Percentiles rank a stretch among this genome's conserved stretches.
Conservation (phyloP, 139 green algal genomes). For the Desmodesmus armatus region DNA sequence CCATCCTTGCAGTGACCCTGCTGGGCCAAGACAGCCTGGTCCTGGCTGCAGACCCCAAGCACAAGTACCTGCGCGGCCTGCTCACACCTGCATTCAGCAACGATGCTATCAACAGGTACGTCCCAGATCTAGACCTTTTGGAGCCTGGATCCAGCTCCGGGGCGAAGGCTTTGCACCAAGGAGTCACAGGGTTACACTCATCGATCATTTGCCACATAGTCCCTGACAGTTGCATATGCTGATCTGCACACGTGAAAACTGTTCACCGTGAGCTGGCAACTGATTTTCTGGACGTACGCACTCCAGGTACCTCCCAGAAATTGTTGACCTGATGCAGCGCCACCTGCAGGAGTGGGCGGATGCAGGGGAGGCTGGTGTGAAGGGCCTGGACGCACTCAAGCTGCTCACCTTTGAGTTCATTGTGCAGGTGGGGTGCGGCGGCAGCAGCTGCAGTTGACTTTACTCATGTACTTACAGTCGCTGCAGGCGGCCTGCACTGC, state of each 20-base stretch:
- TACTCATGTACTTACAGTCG: neutral
- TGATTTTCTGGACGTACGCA: too few species aligned
- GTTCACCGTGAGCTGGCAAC: too few species aligned
- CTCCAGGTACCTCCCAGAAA: too few species aligned
- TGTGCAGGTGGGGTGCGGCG: neutral
- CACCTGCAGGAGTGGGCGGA: neutral
- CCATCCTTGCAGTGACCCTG: neutral
- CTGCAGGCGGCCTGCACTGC: too few species aligned
- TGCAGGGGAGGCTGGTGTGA: neutral
- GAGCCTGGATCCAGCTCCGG: too few species aligned
- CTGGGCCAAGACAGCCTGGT: neutral
- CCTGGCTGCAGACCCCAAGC: neutral
- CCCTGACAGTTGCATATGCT: too few species aligned
- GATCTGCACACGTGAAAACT: too few species aligned
- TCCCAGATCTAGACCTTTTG: too few species aligned
- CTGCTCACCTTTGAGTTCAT: slow-evolving; percentile 33
- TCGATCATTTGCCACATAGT: too few species aligned
- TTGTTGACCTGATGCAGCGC: too few species aligned
- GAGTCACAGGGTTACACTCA: too few species aligned
- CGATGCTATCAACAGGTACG: slow-evolving; percentile 3
- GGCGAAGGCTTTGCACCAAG: too few species aligned
- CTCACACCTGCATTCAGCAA: slow-evolving; percentile 34
- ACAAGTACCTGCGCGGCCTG: slow-evolving; percentile 44
- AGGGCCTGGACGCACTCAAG: neutral
- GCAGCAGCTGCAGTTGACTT: neutral